Conservation (phyloP, 345 rosid species). For the Cardamine chenopodiifolia region DNA sequence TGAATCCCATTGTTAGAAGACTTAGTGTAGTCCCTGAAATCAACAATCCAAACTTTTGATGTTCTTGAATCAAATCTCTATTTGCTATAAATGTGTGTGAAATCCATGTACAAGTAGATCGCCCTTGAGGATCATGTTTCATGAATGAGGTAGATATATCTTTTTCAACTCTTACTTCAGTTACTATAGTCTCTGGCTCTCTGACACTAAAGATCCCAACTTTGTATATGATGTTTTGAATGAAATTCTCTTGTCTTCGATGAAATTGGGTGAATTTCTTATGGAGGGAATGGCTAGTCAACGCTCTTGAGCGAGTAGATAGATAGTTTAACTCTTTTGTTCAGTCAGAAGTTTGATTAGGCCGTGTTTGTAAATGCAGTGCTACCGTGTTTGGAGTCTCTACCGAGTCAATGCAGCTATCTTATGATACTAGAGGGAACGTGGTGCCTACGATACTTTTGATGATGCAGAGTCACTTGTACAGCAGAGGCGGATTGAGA, state of each 20-base stretch:
- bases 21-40: not conserved
- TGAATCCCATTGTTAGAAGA: not conserved
- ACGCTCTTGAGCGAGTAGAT: not conserved
- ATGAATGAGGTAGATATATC: not conserved
- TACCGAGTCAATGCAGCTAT: constrained; percentile 95
- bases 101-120: not conserved
- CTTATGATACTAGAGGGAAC: constrained; percentile 85
- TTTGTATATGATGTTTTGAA: not conserved
- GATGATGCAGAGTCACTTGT: constrained; percentile 91
- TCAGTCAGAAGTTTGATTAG: not conserved
- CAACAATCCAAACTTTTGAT: constrained; percentile 6
- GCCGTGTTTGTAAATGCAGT: constrained; percentile 49
- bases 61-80: constrained; percentile 6
- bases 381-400: constrained; percentile 97
- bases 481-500: constrained; percentile 78
- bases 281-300: not conserved
- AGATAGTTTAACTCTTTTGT: not conserved
- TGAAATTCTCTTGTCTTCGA: not conserved
- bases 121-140: not conserved
- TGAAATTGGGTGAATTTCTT: not conserved
- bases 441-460: constrained; percentile 90
- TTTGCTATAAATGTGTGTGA: not conserved
- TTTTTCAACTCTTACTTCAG: not conserved
- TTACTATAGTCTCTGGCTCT: not conserved
- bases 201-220: not conserved